Percentiles rank a stretch among this genome's conserved stretches.
phyloP scores from a whole-genome alignment of 2,329 filamentous ascomycete species.

The Bipolaris bicolor region DNA sequence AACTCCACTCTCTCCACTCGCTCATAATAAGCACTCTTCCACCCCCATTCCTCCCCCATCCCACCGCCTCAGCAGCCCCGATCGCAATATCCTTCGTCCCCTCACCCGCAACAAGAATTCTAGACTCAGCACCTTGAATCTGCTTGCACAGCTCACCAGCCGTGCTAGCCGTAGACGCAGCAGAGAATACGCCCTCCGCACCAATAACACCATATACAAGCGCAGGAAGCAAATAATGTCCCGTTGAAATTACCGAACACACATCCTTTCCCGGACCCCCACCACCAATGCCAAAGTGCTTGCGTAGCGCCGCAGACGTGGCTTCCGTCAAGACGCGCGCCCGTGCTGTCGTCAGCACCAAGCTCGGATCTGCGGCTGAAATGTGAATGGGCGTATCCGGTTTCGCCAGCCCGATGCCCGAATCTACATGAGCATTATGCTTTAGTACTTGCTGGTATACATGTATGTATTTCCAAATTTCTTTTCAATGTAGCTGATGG shows the following conservation, averaged over 20 bases:
- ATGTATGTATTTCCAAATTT: too few species aligned
- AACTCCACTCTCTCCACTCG: constrained; percentile 48
- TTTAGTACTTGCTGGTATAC: not conserved
- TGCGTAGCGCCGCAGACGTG: constrained; percentile 63
- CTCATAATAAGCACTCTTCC: constrained; percentile 60
- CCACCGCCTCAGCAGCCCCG: constrained; percentile 58
- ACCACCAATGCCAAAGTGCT: constrained; percentile 59
- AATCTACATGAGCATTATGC: constrained; percentile 24
- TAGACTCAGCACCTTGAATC: constrained; percentile 52
- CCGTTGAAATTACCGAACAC: constrained; percentile 63
- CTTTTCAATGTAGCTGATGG: not conserved
- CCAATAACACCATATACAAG: constrained; percentile 64
- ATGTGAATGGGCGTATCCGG: constrained; percentile 62
- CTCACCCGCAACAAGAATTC: constrained; percentile 56
- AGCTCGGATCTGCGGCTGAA: constrained; percentile 63
- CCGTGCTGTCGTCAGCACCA: constrained; percentile 60
- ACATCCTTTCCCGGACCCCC: constrained; percentile 56
- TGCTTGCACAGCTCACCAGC: constrained; percentile 59
- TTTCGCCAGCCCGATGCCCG: constrained; percentile 42
- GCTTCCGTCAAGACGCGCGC: constrained; percentile 58
- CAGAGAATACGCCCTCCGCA: constrained; percentile 65
- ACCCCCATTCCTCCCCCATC: constrained; percentile 41
- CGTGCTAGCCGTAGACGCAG: constrained; percentile 59
- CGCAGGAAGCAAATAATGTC: constrained; percentile 61
- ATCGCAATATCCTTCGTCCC: constrained; percentile 57